Evolutionary conservation across 2,329 filamentous ascomycete genomes (phyloP), one percentile per base, ranked within the genome.

Genomic region (Calonectria pseudoturangicola): DNA sequence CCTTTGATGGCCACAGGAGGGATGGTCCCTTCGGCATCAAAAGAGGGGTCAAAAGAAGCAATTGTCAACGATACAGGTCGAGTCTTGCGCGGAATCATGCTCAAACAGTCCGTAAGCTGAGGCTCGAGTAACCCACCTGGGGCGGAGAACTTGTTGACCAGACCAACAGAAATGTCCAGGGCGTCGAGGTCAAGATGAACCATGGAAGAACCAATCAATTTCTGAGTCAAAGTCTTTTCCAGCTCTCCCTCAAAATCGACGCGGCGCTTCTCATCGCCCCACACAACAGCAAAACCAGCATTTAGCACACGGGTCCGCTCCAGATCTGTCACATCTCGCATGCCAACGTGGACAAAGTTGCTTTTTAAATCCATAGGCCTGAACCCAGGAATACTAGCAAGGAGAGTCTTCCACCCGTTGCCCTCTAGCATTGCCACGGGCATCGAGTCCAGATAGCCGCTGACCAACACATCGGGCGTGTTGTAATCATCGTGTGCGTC

Each of bases 401-500:
- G 51, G 4, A 79, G 68, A 16, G 62, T 71, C 30, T 76, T 79
- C 76, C 77, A 83, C 39, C 77, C 81, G 43, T 73, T 60, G 2
- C 78, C 78, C 4, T 66, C 76, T 7, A 80, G 68, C 75, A 81
- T 80, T 3, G 79, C 77, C 8, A 81, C 75, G n/a, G 73, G 65
- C 77, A 81, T 80, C 1, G 79, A 80, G 65, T 81, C 79, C n/a
- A 81, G 72, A 66, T 80, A 81, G 3, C 78, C 78, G 28, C 79
- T 80, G 9, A 51, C 36, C 21, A 81, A 47, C 13, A 64, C 74
- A 21, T 81, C 77, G 4, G 76, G 79, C 0, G 82, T 83, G 47
- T 79, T 77, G 60, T 85, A 81, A 68, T 87, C 85, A 64, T 86
- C 84, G 56, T 87, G 85, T 3, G 85, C 85, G 58, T 87, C 85